Percentiles rank a stretch among this genome's conserved stretches.
These are phyloP conservation scores for Puccinia hordei DNA, from an alignment of 1,284 basidiomycete genomes.

Conservation along the genomic window DNA sequence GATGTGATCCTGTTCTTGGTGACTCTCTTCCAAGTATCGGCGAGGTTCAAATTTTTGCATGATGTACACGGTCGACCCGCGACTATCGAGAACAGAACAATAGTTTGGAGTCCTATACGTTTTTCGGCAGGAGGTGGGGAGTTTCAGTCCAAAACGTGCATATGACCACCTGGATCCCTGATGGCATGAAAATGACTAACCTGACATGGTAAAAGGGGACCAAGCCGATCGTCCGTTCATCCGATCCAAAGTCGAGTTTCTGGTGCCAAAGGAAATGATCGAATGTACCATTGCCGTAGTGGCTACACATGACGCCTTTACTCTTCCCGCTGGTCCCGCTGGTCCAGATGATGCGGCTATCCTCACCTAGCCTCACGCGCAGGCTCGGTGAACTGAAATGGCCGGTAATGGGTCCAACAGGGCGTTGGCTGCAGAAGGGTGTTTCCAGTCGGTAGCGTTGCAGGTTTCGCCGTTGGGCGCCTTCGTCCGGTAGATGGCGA, in stretches of 20 bases:
- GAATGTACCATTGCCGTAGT: slow-evolving; percentile 57
- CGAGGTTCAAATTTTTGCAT: slow-evolving; percentile 60
- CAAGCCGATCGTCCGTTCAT: slow-evolving; percentile 57
- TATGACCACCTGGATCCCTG: background rate
- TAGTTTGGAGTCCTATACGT: background rate
- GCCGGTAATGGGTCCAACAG: background rate
- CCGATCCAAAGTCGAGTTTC: slow-evolving; percentile 53
- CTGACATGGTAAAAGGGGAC: slow-evolving; percentile 60
- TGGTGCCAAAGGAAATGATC: slow-evolving; percentile 56
- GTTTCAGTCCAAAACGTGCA: slow-evolving; percentile 37
- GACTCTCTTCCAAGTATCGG: slow-evolving; percentile 58
- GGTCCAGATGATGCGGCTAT: slow-evolving; percentile 59
- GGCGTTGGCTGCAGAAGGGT: background rate
- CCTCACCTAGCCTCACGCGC: slow-evolving; percentile 53
- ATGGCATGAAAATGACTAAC: background rate
- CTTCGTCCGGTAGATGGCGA: slow-evolving; percentile 52
- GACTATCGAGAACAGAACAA: slow-evolving; percentile 14
- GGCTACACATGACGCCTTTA: slow-evolving; percentile 60
- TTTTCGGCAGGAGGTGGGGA: background rate
- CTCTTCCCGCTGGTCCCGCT: slow-evolving; percentile 60
- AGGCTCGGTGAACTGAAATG: slow-evolving; percentile 50
- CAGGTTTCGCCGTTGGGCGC: slow-evolving; percentile 46
- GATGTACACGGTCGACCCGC: slow-evolving; percentile 59
- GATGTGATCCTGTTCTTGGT: slow-evolving; percentile 59
- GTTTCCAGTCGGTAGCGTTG: slow-evolving; percentile 51